Percentiles rank a stretch among this genome's conserved stretches.
Conservation (phyloP, 306 rosid genomes). For the Arachis stenosperma region DNA sequence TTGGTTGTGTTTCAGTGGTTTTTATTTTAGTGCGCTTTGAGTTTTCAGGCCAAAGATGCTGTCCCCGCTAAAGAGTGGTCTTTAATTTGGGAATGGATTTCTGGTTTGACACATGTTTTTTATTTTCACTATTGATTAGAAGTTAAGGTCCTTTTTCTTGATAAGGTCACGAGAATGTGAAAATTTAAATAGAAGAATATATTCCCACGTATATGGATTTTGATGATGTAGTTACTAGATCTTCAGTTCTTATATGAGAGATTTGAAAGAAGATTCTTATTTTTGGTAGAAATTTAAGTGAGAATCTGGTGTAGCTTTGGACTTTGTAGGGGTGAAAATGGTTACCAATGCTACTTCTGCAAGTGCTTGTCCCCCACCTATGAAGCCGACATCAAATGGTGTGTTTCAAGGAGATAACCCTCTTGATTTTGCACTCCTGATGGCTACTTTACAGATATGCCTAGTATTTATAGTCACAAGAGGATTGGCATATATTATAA, state of each 20-base stretch:
- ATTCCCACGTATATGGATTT: conserved; percentile 1
- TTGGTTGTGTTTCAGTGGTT: no score
- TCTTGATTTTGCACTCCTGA: conserved; percentile 76
- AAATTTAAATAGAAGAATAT: no score
- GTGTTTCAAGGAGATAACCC: conserved; percentile 84
- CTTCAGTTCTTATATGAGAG: not conserved
- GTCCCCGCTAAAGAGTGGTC: no score
- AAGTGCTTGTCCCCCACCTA: conserved; percentile 53
- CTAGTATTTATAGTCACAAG: conserved; percentile 50
- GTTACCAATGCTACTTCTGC: conserved; percentile 44
- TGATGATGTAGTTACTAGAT: conserved; percentile 7
- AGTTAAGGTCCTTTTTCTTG: no score
- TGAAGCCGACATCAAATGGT: conserved; percentile 85
- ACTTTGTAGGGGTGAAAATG: conserved; percentile 45
- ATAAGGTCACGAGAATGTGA: no score
- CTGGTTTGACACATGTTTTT: no score
- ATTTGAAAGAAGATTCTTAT: not conserved
- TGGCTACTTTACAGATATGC: conserved; percentile 57
- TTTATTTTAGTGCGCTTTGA: no score
- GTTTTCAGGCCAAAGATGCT: no score
- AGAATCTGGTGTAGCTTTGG: conserved; percentile 19
- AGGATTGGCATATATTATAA: conserved; percentile 46
- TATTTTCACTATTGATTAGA: no score
- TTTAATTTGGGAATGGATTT: no score
- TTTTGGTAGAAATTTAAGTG: conserved; percentile 43